Evolutionary conservation across 306 rosid species (phyloP).

Genomic region (Cucumis cinereus): DNA sequence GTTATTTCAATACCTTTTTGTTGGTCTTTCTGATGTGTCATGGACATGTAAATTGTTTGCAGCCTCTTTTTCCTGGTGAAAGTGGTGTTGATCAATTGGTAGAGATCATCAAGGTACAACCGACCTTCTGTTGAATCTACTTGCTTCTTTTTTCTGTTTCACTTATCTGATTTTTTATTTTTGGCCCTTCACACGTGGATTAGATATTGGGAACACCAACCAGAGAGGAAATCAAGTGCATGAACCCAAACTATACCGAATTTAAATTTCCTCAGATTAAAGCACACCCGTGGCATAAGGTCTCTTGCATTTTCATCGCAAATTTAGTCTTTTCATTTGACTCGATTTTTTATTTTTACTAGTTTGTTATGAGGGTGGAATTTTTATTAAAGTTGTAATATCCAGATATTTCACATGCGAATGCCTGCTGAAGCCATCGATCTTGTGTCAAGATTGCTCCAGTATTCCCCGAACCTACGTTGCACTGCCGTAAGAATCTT

Average conservation of each 20-base stretch:
- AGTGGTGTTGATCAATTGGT: constrained; percentile 97
- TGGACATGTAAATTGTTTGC: constrained; percentile 23
- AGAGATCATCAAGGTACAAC: constrained; percentile 73
- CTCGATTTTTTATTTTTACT: not conserved
- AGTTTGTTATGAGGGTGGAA: not conserved
- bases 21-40: constrained; percentile 10
- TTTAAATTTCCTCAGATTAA: constrained; percentile 91
- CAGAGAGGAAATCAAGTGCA: constrained; percentile 89
- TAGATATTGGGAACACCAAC: constrained; percentile 87
- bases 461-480: constrained; percentile 84
- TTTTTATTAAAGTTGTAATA: constrained; percentile 13
- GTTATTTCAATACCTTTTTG: not conserved
- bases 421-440: constrained; percentile 88
- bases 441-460: constrained; percentile 86
- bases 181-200: constrained; percentile 8
- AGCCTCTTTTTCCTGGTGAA: constrained; percentile 97
- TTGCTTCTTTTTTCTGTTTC: constrained; percentile 3
- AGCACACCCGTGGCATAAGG: constrained; percentile 99
- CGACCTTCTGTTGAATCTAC: not conserved
- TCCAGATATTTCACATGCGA: constrained; percentile 71
- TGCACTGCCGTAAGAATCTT: constrained; percentile 74
- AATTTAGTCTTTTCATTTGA: not conserved
- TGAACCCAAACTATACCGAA: constrained; percentile 87
- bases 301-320: constrained; percentile 8
- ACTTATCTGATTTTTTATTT: constrained; percentile 16